Base-by-base conservation (phyloP, 306 rosid genomes). In the Leucaena leucocephala region DNA sequence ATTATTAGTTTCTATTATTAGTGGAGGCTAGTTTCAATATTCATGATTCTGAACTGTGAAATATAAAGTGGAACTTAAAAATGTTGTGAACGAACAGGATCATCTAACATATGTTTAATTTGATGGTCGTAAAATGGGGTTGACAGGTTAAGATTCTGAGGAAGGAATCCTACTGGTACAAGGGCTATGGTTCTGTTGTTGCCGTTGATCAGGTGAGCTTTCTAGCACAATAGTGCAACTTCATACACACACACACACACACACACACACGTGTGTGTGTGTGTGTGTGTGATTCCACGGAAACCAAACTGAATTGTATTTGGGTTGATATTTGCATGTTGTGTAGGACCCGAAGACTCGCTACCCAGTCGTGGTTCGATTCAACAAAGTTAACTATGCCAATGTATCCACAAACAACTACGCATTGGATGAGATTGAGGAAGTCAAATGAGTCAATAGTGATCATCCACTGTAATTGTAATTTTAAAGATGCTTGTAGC, bases 101-200 rank as follows among this genome's bases (percentile, higher is more conserved):
- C n/a, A 8, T 16, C 72, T 48, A 38, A 34, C 4, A 63, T 7
- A 9, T 22, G 39, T 46, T 12, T 76, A 55, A 33, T 34, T 19
- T 80, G 76, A 2, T 74, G 42, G 43, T 68, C 82, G 75, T 35
- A 38, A 35, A 39, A 69, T 84, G 72, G 36, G 33, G 27, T 27
- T 27, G 27, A 22, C 88, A 91, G 96, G 93, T 91, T 66, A 91
- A 86, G 89, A 84, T 91, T 87, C 93, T 91, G 2, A 87, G 93
- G 85, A 88, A 62, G 88, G 96, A 91, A 77, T 91, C 96, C 7
- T 91, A 91, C 85, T 91, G 96, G 93, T 91, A n/a, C 85, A 91
- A 89, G 36, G 96, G 90, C 46, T 43, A 61, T 76, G 96, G 96
- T 34, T 88, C 90, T 21, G 93, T 91, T 72, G 93, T 91, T 59